These are phyloP conservation scores for Choanephora cucurbitarum DNA, from an alignment of 371 early-diverging fungal species.

Conservation along the genomic window DNA sequence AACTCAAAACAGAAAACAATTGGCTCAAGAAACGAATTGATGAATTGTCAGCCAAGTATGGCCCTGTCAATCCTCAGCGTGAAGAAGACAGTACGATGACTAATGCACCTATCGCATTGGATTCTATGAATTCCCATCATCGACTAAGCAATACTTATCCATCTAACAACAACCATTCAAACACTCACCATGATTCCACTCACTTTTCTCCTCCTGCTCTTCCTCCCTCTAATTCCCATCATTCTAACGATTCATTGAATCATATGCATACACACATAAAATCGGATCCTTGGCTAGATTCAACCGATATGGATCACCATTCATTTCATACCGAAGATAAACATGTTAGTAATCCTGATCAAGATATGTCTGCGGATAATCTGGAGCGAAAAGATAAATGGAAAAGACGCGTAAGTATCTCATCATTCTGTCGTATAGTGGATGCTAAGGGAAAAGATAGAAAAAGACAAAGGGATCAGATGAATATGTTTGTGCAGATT, in stretches of 20 bases:
- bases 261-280: too few relatives aligned
- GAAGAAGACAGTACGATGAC: not conserved
- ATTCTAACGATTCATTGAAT: not conserved
- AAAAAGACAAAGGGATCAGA: slow-evolving; percentile 42
- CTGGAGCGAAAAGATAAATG: slow-evolving; percentile 26
- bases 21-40: slow-evolving; percentile 41
- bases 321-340: slow-evolving; percentile 9
- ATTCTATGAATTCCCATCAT: not conserved
- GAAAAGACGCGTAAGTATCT: slow-evolving; percentile 25
- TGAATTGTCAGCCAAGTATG: slow-evolving; percentile 29
- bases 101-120: not conserved
- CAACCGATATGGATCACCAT: slow-evolving; percentile 7
- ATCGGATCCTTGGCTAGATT: slow-evolving; percentile 13
- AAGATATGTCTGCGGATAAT: not conserved
- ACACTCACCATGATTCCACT: not conserved
- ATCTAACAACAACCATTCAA: not conserved
- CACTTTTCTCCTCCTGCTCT: too few relatives aligned
- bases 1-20: slow-evolving; percentile 60
- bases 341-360: not conserved
- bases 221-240: too few relatives aligned
- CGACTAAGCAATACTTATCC: too few relatives aligned
- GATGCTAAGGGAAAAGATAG: not conserved
- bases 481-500: slow-evolving; percentile 54
- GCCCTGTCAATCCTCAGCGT: slow-evolving; percentile 1
- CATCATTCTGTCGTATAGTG: too few relatives aligned